Percentiles rank a stretch among this genome's conserved stretches.
Evolutionary conservation across 176 grass and related monocot genomes (phyloP).

Genomic region (Hsuehochloa calcarea): DNA sequence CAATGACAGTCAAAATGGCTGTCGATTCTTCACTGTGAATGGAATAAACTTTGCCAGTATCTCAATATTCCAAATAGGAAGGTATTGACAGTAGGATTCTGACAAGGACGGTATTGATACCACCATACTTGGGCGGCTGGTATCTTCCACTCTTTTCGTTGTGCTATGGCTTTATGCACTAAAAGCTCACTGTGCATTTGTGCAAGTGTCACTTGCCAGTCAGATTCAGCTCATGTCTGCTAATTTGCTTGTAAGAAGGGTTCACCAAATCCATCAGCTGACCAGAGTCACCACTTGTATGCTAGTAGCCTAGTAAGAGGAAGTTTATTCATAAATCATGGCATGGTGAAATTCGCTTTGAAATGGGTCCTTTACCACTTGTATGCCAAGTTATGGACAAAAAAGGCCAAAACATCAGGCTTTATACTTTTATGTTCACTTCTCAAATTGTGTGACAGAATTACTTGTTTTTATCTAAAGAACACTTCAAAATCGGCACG

Average conservation of each 20-base stretch:
- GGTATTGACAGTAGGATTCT: constrained; percentile 4
- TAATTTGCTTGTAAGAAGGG: background rate
- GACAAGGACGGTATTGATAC: background rate
- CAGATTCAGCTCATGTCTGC: background rate
- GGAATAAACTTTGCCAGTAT: constrained; percentile 24
- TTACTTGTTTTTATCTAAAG: background rate
- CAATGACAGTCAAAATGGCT: constrained; percentile 11
- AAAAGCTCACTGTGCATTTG: background rate
- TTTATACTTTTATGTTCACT: too few species aligned
- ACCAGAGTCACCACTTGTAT: constrained; percentile 20
- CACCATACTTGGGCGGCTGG: background rate
- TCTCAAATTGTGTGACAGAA: background rate
- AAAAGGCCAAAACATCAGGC: background rate
- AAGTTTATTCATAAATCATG: background rate
- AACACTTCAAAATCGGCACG: background rate
- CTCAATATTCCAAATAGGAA: constrained; percentile 25
- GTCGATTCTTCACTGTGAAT: background rate
- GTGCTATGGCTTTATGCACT: constrained; percentile 4
- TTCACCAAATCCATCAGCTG: background rate
- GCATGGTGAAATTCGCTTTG: background rate
- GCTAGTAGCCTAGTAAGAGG: background rate
- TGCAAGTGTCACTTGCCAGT: background rate
- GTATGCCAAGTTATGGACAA: background rate
- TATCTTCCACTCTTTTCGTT: constrained; percentile 23
- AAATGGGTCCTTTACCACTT: background rate